A percentile compares a stretch with the other conserved stretches of the same genome.
These are phyloP conservation scores for Scenedesmus sp. DNA, from an alignment of 163 green algal genomes.

Conservation along the genomic window DNA sequence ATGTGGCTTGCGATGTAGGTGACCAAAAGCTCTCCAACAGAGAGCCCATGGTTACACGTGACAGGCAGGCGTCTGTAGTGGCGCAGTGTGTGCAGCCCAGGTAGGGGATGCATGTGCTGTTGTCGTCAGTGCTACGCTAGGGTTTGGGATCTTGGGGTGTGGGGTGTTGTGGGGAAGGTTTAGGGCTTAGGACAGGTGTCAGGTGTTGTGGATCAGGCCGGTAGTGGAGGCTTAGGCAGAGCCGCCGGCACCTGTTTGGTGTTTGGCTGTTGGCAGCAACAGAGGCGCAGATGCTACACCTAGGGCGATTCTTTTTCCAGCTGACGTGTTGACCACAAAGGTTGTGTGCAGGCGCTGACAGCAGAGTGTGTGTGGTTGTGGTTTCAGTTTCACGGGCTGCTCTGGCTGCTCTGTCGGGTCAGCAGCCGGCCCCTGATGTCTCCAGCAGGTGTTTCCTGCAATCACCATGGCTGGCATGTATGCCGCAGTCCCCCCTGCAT, in stretches of 20 bases:
- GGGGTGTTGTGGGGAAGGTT: neutral
- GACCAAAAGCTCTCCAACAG: neutral
- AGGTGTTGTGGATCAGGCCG: neutral
- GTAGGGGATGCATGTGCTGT: neutral
- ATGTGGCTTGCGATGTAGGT: neutral
- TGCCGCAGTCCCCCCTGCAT: neutral
- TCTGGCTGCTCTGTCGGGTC: neutral
- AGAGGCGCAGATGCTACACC: neutral
- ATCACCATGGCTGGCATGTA: neutral
- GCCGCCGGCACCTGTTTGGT: neutral
- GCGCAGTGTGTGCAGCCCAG: neutral
- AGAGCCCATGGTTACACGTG: neutral
- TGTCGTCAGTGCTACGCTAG: neutral
- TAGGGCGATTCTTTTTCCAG: neutral
- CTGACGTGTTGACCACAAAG: neutral
- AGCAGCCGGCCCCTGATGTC: neutral
- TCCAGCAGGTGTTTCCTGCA: neutral
- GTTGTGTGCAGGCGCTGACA: neutral
- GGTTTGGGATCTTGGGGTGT: neutral
- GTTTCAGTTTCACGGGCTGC: neutral
- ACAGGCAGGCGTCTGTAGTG: neutral
- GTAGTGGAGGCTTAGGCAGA: neutral
- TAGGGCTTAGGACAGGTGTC: neutral
- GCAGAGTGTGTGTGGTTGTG: neutral
- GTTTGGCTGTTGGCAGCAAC: neutral